Evolutionary conservation across 306 rosid species (phyloP), one percentile per base, ranked within the genome.

Genomic region (Pueraria montana): DNA sequence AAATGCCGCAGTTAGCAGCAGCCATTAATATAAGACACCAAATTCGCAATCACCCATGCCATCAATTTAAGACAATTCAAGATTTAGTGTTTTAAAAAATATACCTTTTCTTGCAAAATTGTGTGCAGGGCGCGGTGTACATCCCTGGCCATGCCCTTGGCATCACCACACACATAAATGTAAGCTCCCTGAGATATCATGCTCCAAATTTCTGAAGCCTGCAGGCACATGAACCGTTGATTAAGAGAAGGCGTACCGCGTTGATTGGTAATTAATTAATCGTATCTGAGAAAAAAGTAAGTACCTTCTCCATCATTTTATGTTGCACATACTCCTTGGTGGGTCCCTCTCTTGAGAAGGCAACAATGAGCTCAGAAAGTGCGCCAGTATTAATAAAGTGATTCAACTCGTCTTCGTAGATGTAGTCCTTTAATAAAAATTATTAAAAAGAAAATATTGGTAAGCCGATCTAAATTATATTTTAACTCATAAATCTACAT

Each of bases 111-210:
- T 84, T 87, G 94, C 45, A 78, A 85, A 63, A 96, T 92, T n/a
- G 96, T 89, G 82, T 96, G 97, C 20, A 96, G 89, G 68, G 95
- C 84, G 68, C 99, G 94, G 91, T 96, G 99, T 71, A 96, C 99
- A 80, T 96, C 99, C 83, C 72, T 91, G 70, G 99, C 99, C 99
- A 96, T 96, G 85, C 99, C 98, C 90, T 96, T 96, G 38, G 98
- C 99, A 88, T 96, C 99, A 81, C 99, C 99, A 82, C 99, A 96
- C 8, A 96, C 99, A 40, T 94, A 96, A 17, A 96, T 11, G 50
- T 96, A 94, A 76, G 89, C 98, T 67, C 97, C 99, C 82, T 92
- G 75, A 72, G 99, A 96, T 76, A 94, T 56, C 90, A 88, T 73
- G 84, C 82, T 88, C 99, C 99, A 96, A 78, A 96, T 89, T 18